Evolutionary conservation across 345 rosid species (phyloP).

Genomic region (Eucalyptus cloeziana): DNA sequence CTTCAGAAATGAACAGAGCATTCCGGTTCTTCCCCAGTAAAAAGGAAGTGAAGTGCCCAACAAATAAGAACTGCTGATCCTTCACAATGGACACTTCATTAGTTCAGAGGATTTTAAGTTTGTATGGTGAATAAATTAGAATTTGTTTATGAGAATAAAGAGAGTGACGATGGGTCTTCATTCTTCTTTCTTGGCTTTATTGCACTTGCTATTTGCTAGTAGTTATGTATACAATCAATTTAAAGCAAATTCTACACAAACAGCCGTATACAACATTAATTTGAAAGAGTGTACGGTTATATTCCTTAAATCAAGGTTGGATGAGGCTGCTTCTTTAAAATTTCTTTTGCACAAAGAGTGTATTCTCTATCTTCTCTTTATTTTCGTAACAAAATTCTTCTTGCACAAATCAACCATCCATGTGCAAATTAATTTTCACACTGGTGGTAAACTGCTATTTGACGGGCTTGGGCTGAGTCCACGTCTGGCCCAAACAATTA

Average conservation of each 20-base stretch:
- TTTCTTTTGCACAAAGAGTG: neutral
- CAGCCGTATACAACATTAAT: neutral
- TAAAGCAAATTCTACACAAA: neutral
- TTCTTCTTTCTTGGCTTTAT: neutral
- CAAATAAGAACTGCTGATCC: neutral
- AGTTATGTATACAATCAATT: neutral
- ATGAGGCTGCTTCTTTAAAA: neutral
- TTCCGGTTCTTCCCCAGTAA: conserved; percentile 23
- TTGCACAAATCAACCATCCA: neutral
- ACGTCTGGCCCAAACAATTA: neutral
- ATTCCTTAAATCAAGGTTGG: neutral
- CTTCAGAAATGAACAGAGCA: conserved; percentile 57
- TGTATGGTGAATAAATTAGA: neutral
- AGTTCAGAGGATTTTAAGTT: neutral
- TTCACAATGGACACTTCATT: neutral
- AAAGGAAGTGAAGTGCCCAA: neutral
- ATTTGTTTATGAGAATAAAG: neutral
- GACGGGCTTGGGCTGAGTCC: neutral
- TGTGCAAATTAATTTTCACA: neutral
- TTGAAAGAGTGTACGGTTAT: neutral
- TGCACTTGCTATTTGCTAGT: neutral
- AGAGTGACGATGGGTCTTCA: neutral
- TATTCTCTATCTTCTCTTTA: neutral
- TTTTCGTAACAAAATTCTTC: neutral
- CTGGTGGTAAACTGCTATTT: neutral